Conservation (phyloP, 2,329 filamentous ascomycete genomes). For the Teratosphaeria destructans region DNA sequence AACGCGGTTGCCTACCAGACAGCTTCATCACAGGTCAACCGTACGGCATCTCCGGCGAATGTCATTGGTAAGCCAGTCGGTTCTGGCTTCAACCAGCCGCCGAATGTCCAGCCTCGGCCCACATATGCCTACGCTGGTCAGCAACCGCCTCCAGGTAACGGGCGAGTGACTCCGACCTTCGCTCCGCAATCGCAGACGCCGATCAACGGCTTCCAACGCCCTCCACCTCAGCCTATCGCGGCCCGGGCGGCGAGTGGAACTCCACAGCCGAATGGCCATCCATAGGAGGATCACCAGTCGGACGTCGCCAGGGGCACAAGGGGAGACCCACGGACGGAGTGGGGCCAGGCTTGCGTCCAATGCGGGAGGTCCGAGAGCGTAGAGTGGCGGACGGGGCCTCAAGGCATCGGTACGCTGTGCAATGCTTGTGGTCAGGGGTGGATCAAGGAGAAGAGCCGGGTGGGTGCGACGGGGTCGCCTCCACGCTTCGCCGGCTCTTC, state of each 20-base stretch:
- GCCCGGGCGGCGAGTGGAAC: slow-evolving; percentile 13
- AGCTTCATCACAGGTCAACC: slow-evolving; percentile 11
- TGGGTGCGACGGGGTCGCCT: not conserved
- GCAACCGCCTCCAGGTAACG: slow-evolving; percentile 1
- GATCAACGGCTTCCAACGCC: slow-evolving; percentile 5
- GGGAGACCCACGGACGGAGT: not conserved
- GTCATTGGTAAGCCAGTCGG: slow-evolving; percentile 5
- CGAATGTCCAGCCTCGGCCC: slow-evolving; percentile 1
- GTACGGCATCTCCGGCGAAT: slow-evolving; percentile 19
- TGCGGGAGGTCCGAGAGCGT: not conserved
- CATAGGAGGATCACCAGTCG: slow-evolving; percentile 2
- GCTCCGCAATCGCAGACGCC: slow-evolving; percentile 5
- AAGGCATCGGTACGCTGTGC: not conserved
- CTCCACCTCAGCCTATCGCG: slow-evolving; percentile 4
- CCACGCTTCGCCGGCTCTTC: not conserved
- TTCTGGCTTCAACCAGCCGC: not conserved
- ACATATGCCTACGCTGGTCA: slow-evolving; percentile 1
- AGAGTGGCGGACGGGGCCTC: not conserved
- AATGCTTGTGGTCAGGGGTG: not conserved
- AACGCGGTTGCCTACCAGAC: slow-evolving; percentile 18
- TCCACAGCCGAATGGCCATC: slow-evolving; percentile 16
- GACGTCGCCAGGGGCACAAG: not conserved
- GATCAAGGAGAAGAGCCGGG: not conserved
- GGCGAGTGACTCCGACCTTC: slow-evolving; percentile 4
- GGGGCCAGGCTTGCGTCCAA: not conserved